Conservation (phyloP, 495 filamentous ascomycete species). For the Podospora pseudocomata region DNA sequence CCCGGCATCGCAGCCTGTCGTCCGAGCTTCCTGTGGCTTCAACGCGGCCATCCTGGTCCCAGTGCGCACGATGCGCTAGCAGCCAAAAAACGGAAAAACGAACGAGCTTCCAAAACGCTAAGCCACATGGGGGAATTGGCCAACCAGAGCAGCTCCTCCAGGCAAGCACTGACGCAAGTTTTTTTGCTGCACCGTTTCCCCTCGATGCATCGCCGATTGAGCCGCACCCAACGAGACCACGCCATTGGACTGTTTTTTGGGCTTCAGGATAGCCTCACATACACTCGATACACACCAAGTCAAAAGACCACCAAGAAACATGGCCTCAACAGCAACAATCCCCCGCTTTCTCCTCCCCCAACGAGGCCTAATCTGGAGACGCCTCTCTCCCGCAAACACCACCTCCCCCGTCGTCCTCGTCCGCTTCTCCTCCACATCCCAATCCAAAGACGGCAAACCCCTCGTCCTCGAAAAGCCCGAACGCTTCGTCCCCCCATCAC, state of each 20-base stretch:
- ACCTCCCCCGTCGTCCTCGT: constrained; percentile 7
- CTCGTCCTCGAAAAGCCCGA: constrained; percentile 72
- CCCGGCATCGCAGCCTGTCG: constrained; percentile 11
- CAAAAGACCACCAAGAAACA: constrained; percentile 33
- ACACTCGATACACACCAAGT: too few species aligned
- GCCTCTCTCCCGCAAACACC: constrained; percentile 12
- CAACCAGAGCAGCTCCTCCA: constrained; percentile 2
- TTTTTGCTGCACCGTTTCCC: constrained; percentile 14
- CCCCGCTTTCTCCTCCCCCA: constrained; percentile 55
- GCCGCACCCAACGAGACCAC: constrained; percentile 15
- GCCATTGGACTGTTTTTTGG: background rate
- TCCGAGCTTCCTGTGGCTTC: constrained; percentile 4
- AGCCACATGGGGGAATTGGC: constrained; percentile 9
- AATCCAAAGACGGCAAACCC: constrained; percentile 17
- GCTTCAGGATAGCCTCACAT: background rate
- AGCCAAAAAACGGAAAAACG: background rate
- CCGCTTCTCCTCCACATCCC: constrained; percentile 17
- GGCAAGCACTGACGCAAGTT: constrained; percentile 13
- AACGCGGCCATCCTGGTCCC: background rate
- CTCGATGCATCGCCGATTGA: constrained; percentile 16
- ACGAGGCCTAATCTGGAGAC: constrained; percentile 45
- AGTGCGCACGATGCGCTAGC: background rate
- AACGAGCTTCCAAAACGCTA: constrained; percentile 5
- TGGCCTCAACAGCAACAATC: constrained; percentile 38
- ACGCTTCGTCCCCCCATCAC: constrained; percentile 82